Evolutionary conservation across 768 basidiomycete species (phyloP), one percentile per base, ranked within the genome.

Genomic region (Mycena leptocephala): DNA sequence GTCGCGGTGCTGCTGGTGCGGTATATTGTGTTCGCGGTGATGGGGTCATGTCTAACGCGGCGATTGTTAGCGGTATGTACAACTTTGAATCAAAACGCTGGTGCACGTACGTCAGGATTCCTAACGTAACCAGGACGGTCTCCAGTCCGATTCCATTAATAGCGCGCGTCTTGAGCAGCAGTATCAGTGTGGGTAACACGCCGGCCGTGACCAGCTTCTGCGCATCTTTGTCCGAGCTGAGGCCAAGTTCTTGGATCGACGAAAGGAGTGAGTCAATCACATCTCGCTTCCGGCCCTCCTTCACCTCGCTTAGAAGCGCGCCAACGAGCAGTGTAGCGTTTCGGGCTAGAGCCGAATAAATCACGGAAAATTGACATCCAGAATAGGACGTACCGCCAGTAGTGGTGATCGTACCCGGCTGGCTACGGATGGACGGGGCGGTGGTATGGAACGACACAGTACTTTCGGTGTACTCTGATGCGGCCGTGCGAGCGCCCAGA

Each of bases 171-270:
- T 81, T 83, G 24, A 82, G 63, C 5, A 83, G 67, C n/a, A 69
- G 30, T 14, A 82, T 80, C 3, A 83, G 71, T 5, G 81, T 79
- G 11, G 79, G 78, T 30, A 80, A 76, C 14, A 70, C 70, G 20
- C 81, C 80, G 8, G 82, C 82, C 2, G 82, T 83, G n/a, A 82
- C 76, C 35, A 83, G 74, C 58, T 72, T 80, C 63, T 83, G 75
- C 14, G 80, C 80, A 24, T 81, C 79, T 51, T 80, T 81, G 26
- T 80, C 67, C 3, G 81, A 82, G 24, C 71, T 59, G 9, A 75
- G 63, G 3, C 79, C 79, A 6, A 80, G 58, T n/a, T 58, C 33
- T 14, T 81, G 77, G 28, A 81, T 78, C 51, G 75, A 81, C n/a
- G 33, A 26, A 30, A 83, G 70, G 39, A 76, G 78, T 0, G 64